phyloP scores from a whole-genome alignment of 257 asterid genomes.

The Plantago elongata region DNA sequence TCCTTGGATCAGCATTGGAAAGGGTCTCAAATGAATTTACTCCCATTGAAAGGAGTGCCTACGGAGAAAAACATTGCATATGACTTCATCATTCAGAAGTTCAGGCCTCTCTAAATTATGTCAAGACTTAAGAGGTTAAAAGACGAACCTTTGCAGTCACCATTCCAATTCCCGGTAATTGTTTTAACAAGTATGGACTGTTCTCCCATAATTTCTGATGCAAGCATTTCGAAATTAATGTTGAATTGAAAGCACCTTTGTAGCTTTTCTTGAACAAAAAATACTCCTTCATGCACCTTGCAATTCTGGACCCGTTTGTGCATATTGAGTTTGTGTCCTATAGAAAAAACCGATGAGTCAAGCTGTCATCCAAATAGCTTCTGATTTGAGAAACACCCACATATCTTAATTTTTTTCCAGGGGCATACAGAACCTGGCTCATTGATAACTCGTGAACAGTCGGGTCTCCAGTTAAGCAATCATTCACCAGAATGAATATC shows the following conservation, averaged over 20 bases:
- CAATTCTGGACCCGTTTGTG: constrained; percentile 87
- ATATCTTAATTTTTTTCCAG: constrained; percentile 13
- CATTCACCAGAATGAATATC: constrained; percentile 84
- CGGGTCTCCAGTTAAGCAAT: constrained; percentile 96
- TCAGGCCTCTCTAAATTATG: constrained; percentile 16
- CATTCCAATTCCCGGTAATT: constrained; percentile 95
- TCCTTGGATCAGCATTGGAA: constrained; percentile 89
- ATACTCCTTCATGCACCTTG: constrained; percentile 96
- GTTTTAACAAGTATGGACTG: constrained; percentile 93
- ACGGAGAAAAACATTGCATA: constrained; percentile 15
- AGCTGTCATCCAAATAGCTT: constrained; percentile 12
- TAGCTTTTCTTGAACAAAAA: constrained; percentile 70
- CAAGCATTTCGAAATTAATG: constrained; percentile 71
- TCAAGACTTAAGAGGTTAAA: constrained; percentile 8
- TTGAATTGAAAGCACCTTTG: constrained; percentile 70
- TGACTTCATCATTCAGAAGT: constrained; percentile 5
- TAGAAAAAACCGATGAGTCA: constrained; percentile 20
- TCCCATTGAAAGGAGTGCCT: constrained; percentile 97
- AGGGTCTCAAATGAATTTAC: constrained; percentile 74
- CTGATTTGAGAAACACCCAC: too few relatives aligned
- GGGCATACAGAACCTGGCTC: constrained; percentile 64
- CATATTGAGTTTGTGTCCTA: constrained; percentile 81
- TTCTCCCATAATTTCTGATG: constrained; percentile 91
- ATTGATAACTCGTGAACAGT: constrained; percentile 77
- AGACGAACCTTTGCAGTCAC: constrained; percentile 93